Evolutionary conservation across 2,329 filamentous ascomycete genomes (phyloP).

Genomic region (Neophaeococcomyces mojaviensis): DNA sequence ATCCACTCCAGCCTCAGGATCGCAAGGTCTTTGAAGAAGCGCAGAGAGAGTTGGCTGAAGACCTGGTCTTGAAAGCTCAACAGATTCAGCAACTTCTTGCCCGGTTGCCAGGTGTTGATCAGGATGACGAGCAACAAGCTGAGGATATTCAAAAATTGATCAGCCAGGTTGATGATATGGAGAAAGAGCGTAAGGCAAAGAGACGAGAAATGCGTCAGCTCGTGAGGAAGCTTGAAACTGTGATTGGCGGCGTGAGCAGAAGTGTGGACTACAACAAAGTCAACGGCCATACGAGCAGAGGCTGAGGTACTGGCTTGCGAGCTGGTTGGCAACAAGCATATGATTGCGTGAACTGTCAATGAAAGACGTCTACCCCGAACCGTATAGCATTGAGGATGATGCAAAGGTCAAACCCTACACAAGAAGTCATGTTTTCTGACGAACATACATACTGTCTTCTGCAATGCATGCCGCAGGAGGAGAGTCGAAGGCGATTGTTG

Average conservation of each 20-base stretch:
- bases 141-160: constrained; percentile 36
- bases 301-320: no score
- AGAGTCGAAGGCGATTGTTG: no score
- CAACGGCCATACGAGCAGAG: constrained; percentile 10
- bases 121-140: constrained; percentile 39
- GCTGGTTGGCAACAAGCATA: no score
- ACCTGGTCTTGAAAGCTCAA: constrained; percentile 43
- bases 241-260: constrained; percentile 24
- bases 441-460: no score
- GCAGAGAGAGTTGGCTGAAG: constrained; percentile 41
- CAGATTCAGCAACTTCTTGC: constrained; percentile 44
- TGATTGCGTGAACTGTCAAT: no score
- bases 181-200: constrained; percentile 36
- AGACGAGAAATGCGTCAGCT: constrained; percentile 35
- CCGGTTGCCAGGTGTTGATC: constrained; percentile 39
- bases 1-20: constrained; percentile 34
- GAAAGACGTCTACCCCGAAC: no score
- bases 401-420: no score
- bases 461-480: no score
- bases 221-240: constrained; percentile 34
- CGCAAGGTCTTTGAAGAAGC: constrained; percentile 35
- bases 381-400: no score
- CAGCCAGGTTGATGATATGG: constrained; percentile 36
- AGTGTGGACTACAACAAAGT: constrained; percentile 14
- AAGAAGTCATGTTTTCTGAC: no score